phyloP scores from a whole-genome alignment of 129 eudicot species.

The Mikania micrantha region DNA sequence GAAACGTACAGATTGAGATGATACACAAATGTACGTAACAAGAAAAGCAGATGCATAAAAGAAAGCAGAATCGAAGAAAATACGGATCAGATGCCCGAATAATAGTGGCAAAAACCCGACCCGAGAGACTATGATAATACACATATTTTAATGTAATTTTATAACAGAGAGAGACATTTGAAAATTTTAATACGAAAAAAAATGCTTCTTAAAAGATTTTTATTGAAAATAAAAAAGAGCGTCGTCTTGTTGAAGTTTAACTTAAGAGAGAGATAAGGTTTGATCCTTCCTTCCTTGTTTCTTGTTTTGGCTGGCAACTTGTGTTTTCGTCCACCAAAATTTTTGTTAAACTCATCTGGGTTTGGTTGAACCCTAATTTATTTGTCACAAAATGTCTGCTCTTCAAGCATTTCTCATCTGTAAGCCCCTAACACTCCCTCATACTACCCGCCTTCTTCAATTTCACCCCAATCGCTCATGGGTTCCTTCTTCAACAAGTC shows the following conservation, averaged over 20 bases:
- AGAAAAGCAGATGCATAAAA: no score
- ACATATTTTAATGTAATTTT: no score
- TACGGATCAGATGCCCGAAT: no score
- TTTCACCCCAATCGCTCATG: not conserved
- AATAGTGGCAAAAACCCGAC: no score
- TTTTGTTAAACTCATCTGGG: not conserved
- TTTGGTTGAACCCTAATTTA: slow-evolving; percentile 41
- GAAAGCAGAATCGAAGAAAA: no score
- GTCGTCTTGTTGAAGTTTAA: no score
- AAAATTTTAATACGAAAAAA: no score
- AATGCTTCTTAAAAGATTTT: no score
- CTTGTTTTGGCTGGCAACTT: slow-evolving; percentile 16
- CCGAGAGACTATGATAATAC: no score
- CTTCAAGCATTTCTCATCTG: slow-evolving; percentile 62
- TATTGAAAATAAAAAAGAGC: slow-evolving; percentile 25
- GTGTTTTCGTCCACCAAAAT: not conserved
- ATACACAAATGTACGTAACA: no score
- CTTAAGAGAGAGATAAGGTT: slow-evolving; percentile 68
- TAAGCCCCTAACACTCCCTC: slow-evolving; percentile 32
- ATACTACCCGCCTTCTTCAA: slow-evolving; percentile 11
- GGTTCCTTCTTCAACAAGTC: slow-evolving; percentile 5
- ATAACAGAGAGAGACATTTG: no score
- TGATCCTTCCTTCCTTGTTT: not conserved
- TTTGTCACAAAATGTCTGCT: slow-evolving; percentile 29
- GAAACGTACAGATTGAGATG: no score